Percentiles rank a stretch among this genome's conserved stretches.
phyloP scores from a whole-genome alignment of 164 flowering plant species.

The Vitis riparia region DNA sequence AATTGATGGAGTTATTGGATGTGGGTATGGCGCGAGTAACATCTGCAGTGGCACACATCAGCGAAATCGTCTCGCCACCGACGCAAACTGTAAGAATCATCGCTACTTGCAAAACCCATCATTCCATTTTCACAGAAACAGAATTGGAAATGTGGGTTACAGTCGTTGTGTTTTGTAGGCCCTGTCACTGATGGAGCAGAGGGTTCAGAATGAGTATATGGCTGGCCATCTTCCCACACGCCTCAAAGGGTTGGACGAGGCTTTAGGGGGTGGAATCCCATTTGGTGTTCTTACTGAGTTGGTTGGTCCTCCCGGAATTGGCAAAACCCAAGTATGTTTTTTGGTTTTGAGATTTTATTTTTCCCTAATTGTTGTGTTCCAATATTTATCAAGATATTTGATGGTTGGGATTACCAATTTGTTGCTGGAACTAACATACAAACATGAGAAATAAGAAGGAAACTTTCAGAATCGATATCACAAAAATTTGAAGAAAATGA shows the following conservation, averaged over 20 bases:
- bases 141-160: no score
- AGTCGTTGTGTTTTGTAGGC: slow-evolving; percentile 42
- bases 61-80: slow-evolving; percentile 65
- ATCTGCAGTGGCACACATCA: slow-evolving; percentile 61
- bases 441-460: no score
- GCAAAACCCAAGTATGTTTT: slow-evolving; percentile 73
- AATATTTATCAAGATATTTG: not conserved
- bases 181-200: slow-evolving; percentile 57
- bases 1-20: slow-evolving; percentile 82
- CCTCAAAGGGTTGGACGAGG: slow-evolving; percentile 69
- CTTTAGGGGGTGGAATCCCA: slow-evolving; percentile 85
- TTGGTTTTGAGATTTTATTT: not conserved
- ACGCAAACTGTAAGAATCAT: slow-evolving; percentile 58
- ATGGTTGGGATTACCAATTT: no score
- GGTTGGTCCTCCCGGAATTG: slow-evolving; percentile 91
- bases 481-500: no score
- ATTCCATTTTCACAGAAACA: no score
- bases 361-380: not conserved
- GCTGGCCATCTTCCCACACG: slow-evolving; percentile 66
- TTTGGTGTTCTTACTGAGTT: slow-evolving; percentile 81
- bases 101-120: no score
- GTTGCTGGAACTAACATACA: no score
- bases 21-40: slow-evolving; percentile 58
- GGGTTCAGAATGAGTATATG: slow-evolving; percentile 35
- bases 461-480: no score